Evolutionary conservation across 768 basidiomycete genomes (phyloP).

Genomic region (Tremella yokohamensis): DNA sequence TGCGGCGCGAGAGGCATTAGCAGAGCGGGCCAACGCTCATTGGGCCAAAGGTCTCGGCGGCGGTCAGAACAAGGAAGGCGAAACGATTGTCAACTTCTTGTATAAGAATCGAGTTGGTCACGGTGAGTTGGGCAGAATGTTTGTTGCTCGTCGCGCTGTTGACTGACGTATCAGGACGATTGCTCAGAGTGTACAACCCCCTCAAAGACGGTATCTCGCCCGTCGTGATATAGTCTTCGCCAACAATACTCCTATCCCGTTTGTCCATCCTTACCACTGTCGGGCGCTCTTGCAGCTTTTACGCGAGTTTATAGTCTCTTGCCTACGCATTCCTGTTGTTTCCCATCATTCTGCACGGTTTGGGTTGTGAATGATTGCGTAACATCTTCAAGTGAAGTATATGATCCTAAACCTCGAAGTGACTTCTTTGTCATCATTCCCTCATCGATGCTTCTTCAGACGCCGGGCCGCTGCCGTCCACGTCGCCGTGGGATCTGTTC

Average conservation of each 20-base stretch:
- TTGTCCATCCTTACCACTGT: not conserved
- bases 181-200: conserved; percentile 41
- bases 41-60: conserved; percentile 46
- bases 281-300: not conserved
- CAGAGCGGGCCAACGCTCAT: conserved; percentile 45
- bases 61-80: conserved; percentile 46
- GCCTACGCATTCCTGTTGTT: not conserved
- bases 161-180: conserved; percentile 19
- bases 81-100: conserved; percentile 46
- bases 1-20: conserved; percentile 38
- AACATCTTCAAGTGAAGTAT: not conserved
- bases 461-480: no score
- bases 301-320: no score
- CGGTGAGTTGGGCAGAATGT: conserved; percentile 27
- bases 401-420: not conserved
- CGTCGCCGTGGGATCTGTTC: no score
- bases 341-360: not conserved
- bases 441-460: no score
- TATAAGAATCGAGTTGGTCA: conserved; percentile 46
- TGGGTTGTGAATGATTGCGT: not conserved
- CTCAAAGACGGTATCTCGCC: conserved; percentile 4
- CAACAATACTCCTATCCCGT: not conserved
- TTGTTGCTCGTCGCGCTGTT: not conserved
- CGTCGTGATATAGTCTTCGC: not conserved
- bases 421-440: no score